A percentile compares a stretch with the other conserved stretches of the same genome.
Conservation (phyloP, 2,329 filamentous ascomycete species). For the Torrubiella hemipterigena region DNA sequence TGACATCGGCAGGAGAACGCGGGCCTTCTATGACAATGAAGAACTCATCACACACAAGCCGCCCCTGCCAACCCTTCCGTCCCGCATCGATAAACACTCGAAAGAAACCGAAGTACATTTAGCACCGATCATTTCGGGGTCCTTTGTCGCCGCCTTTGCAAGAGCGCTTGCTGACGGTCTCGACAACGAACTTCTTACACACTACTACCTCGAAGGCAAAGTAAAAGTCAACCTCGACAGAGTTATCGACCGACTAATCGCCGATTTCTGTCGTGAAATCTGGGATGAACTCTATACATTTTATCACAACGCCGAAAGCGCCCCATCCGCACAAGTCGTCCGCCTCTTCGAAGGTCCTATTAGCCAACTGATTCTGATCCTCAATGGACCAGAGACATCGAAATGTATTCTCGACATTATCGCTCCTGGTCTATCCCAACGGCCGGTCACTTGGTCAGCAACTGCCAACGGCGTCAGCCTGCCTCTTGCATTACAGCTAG, state of each 20-base stretch:
- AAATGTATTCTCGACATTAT: conserved; percentile 21
- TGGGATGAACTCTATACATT: conserved; percentile 24
- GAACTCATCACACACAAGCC: conserved; percentile 16
- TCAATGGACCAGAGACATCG: conserved; percentile 23
- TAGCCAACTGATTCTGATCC: conserved; percentile 22
- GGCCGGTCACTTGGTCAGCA: conserved; percentile 19
- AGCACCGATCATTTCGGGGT: conserved; percentile 22
- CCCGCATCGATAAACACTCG: conserved; percentile 15
- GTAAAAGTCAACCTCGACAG: conserved; percentile 21
- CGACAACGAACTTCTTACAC: conserved; percentile 22
- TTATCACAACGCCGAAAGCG: conserved; percentile 16
- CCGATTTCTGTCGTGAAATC: conserved; percentile 17
- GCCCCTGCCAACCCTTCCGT: conserved; percentile 19
- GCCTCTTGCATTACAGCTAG: conserved; percentile 19
- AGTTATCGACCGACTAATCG: conserved; percentile 21
- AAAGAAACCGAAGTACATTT: conserved; percentile 19
- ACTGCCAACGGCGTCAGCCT: conserved; percentile 20
- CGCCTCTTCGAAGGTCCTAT: conserved; percentile 23
- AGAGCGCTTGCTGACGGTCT: conserved; percentile 20
- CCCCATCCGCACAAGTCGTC: conserved; percentile 17
- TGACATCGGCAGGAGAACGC: conserved; percentile 14
- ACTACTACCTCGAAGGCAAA: conserved; percentile 23
- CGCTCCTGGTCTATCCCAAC: conserved; percentile 20
- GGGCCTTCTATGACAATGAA: conserved; percentile 3
- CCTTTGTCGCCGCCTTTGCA: conserved; percentile 21